These are phyloP conservation scores for Cladosporium colombiae DNA, from an alignment of 2,329 filamentous ascomycete genomes.

Conservation along the genomic window DNA sequence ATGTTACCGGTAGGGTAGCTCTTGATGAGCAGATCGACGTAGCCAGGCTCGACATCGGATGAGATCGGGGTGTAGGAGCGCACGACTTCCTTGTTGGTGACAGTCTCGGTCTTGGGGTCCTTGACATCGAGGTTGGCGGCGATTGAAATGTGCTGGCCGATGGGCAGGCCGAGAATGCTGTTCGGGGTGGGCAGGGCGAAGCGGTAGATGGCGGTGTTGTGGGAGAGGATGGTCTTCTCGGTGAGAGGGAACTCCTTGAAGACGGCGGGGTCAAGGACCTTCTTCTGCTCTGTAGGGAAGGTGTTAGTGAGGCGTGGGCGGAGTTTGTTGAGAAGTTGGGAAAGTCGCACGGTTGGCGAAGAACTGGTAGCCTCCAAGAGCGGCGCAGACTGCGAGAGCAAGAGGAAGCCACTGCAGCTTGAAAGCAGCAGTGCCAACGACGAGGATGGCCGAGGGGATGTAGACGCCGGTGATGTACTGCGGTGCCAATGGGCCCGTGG, in stretches of 20 bases:
- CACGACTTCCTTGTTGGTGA: slow-evolving; percentile 76
- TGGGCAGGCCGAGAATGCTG: slow-evolving; percentile 89
- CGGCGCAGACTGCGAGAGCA: slow-evolving; percentile 65
- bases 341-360: slow-evolving; percentile 62
- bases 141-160: slow-evolving; percentile 98
- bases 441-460: slow-evolving; percentile 75
- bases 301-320: slow-evolving; percentile 17
- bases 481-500: slow-evolving; percentile 52
- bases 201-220: slow-evolving; percentile 99
- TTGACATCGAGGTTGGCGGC: slow-evolving; percentile 75
- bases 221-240: slow-evolving; percentile 93
- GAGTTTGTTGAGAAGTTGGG: neutral
- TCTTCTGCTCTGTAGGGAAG: slow-evolving; percentile 63
- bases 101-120: slow-evolving; percentile 63
- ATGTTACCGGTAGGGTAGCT: slow-evolving; percentile 98
- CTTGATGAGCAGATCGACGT: slow-evolving; percentile 97
- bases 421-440: slow-evolving; percentile 73
- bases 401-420: slow-evolving; percentile 77
- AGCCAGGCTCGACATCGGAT: slow-evolving; percentile 82
- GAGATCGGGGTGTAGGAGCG: slow-evolving; percentile 92
- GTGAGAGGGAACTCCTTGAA: slow-evolving; percentile 93
- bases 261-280: slow-evolving; percentile 79
- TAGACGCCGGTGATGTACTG: slow-evolving; percentile 78
- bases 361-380: slow-evolving; percentile 71
- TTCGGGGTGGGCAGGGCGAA: slow-evolving; percentile 78